These are phyloP conservation scores for Lophiotrema nucula DNA, from an alignment of 495 filamentous ascomycete species.

Conservation along the genomic window DNA sequence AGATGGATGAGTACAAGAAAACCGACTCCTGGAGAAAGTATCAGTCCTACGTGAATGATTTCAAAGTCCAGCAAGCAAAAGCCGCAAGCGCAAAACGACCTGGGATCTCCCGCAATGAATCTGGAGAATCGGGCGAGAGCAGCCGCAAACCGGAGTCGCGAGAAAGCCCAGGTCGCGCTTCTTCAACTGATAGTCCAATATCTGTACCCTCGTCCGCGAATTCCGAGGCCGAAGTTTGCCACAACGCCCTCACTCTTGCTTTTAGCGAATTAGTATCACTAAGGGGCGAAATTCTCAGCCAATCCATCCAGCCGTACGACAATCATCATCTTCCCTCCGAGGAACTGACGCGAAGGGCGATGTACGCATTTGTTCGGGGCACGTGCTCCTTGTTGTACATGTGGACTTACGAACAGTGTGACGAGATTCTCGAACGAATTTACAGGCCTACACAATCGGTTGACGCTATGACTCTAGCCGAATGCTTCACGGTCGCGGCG, in stretches of 20 bases:
- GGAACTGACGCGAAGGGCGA: constrained; percentile 15
- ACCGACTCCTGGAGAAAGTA: constrained; percentile 31
- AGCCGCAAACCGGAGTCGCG: neutral
- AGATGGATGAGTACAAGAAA: constrained; percentile 37
- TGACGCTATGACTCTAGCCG: constrained; percentile 27
- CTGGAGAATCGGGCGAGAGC: neutral
- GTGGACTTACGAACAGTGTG: constrained; percentile 27
- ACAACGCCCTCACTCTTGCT: constrained; percentile 29
- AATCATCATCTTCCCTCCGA: constrained; percentile 21
- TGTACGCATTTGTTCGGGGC: constrained; percentile 30
- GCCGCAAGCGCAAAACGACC: constrained; percentile 4
- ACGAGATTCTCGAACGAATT: constrained; percentile 29
- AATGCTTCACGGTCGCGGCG: constrained; percentile 31
- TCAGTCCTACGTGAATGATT: constrained; percentile 30
- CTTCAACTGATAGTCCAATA: constrained; percentile 19
- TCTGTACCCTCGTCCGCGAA: constrained; percentile 14
- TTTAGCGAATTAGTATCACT: constrained; percentile 24
- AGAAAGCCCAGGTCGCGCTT: constrained; percentile 16
- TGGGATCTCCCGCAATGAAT: neutral
- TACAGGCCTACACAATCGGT: constrained; percentile 21
- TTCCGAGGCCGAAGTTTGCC: constrained; percentile 19
- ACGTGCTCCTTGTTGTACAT: constrained; percentile 28
- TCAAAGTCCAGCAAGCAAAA: constrained; percentile 25
- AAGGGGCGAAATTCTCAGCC: constrained; percentile 18
- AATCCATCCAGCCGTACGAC: constrained; percentile 15